Evolutionary conservation across 768 basidiomycete genomes (phyloP), one percentile per base, ranked within the genome.

Genomic region (Leucocoprinus leucothites): DNA sequence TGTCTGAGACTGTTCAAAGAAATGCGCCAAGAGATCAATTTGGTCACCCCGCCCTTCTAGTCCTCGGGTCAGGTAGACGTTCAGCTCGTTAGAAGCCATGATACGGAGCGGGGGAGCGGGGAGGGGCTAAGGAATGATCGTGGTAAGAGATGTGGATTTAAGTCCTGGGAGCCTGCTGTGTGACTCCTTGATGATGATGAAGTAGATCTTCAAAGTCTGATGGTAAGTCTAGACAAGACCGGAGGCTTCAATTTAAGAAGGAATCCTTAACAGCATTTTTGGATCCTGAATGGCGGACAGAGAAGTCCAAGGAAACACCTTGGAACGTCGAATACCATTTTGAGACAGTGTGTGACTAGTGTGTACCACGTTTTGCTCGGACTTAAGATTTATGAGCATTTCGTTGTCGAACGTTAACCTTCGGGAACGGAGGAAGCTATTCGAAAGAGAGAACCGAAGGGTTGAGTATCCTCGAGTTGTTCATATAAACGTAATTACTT

Each of bases 1-100:
- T 13, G 71, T 61, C 57, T 78, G 78, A 36, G 81, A 67, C 44
- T 75, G 60, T 35, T 74, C 74, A 59, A 72, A 80, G 26, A 74
- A 67, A 1, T 46, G 22, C 19, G 52, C 31, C 22, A 80, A 64
- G 1, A 58, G 14, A 26, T 79, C 75, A 19, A 77, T 55, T 34
- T 71, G 56, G 5, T 71, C 69, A 51, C 79, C 78, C 36, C 71
- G 73, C 5, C 69, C 75, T 0, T 60, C 52, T 14, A 79, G 65
- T 18, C 74, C 71, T 18, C 53, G 43, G 0, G 65, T 67, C 25
- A 74, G 51, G 16, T 56, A 52, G 26, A 72, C 47, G 3, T 14
- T 18, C 11, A 18, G 34, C 8, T 35, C 24, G 3, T 43, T 24
- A 8, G 50, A 25, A 38, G 49, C 21, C 47, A 47, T 56, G 34